Conservation (phyloP, 805 yeast species). For the Ogataea henricii region DNA sequence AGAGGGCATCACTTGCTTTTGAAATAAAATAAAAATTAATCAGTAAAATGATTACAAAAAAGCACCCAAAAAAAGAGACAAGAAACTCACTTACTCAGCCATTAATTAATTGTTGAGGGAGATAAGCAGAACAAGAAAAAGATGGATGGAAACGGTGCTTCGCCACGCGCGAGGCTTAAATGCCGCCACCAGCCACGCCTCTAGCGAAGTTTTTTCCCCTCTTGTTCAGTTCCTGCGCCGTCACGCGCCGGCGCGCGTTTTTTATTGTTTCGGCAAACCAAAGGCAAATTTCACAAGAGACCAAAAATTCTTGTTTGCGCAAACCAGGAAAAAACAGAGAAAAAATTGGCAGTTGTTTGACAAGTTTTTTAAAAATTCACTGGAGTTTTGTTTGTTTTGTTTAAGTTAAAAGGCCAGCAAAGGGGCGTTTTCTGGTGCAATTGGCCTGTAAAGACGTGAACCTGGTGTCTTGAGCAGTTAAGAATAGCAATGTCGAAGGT, state of each 20-base stretch:
- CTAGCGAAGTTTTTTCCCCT: background rate
- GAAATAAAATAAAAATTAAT: no score
- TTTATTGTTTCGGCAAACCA: conserved; percentile 4
- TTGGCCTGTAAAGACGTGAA: background rate
- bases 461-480: background rate
- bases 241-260: background rate
- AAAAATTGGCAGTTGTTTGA: background rate
- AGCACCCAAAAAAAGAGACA: no score
- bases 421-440: background rate
- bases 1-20: no score
- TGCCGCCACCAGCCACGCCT: background rate
- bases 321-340: background rate
- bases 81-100: no score
- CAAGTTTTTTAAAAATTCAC: background rate
- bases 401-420: background rate
- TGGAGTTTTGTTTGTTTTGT: background rate
- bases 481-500: background rate
- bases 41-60: no score
- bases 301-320: background rate
- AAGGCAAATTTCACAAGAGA: conserved; percentile 5
- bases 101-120: no score
- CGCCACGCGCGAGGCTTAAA: background rate
- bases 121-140: no score
- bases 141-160: background rate
- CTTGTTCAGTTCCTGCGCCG: background rate